Percentiles rank a stretch among this genome's conserved stretches.
phyloP scores from a whole-genome alignment of 2,329 filamentous ascomycete genomes.

The Neofusicoccum ribis region DNA sequence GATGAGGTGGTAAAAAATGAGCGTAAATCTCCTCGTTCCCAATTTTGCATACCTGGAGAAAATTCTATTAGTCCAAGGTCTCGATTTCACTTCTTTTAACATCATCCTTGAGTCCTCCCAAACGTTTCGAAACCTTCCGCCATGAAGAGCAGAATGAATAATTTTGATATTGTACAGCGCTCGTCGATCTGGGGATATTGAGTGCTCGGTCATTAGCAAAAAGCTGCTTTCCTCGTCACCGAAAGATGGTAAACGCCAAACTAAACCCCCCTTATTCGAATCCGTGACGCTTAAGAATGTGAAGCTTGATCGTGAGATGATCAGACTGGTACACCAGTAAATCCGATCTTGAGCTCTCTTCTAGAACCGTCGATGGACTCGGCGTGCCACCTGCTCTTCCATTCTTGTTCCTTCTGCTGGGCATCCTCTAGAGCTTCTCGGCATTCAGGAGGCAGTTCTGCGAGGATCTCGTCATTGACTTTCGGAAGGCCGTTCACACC shows the following conservation, averaged over 20 bases:
- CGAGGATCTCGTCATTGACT: slow-evolving; percentile 64
- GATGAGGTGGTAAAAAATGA: background rate
- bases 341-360: slow-evolving; percentile 49
- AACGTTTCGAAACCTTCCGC: background rate
- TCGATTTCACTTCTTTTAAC: background rate
- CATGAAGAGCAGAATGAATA: background rate
- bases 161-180: background rate
- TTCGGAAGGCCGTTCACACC: slow-evolving; percentile 60
- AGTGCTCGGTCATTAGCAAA: slow-evolving; percentile 1
- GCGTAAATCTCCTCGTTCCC: background rate
- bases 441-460: slow-evolving; percentile 69
- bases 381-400: slow-evolving; percentile 72
- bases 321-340: slow-evolving; percentile 51
- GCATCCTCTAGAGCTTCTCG: slow-evolving; percentile 71
- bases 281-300: background rate
- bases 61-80: background rate
- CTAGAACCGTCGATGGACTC: slow-evolving; percentile 61
- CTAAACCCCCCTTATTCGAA: background rate
- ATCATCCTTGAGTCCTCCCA: background rate
- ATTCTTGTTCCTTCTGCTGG: slow-evolving; percentile 63
- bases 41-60: background rate
- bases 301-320: background rate
- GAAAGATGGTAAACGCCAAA: background rate
- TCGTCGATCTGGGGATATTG: background rate
- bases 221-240: background rate